phyloP scores from a whole-genome alignment of 2,329 filamentous ascomycete species.

The Paraconiothyrium brasiliense region DNA sequence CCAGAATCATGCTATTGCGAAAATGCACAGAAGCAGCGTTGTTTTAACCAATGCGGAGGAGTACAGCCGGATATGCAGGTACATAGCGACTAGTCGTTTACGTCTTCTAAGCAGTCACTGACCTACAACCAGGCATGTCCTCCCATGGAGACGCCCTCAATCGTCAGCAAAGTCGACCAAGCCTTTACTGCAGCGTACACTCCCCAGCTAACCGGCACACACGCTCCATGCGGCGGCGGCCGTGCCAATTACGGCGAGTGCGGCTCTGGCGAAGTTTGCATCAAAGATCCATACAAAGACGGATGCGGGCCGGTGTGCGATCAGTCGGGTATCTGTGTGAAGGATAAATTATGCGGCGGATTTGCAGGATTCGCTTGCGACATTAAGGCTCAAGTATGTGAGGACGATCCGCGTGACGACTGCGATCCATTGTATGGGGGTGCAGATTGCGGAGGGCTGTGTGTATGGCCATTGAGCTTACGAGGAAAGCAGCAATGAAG shows the following conservation, averaged over 20 bases:
- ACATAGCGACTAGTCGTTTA: background rate
- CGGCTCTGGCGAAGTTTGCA: constrained; percentile 34
- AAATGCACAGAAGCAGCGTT: constrained; percentile 33
- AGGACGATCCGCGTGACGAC: constrained; percentile 55
- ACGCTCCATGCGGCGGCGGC: constrained; percentile 40
- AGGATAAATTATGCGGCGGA: constrained; percentile 52
- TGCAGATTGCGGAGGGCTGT: constrained; percentile 56
- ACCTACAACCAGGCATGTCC: constrained; percentile 21
- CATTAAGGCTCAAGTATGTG: constrained; percentile 45
- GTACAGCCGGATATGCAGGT: constrained; percentile 24
- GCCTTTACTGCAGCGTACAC: constrained; percentile 6
- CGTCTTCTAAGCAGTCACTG: background rate
- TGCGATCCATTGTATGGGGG: constrained; percentile 53
- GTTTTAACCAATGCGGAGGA: constrained; percentile 43
- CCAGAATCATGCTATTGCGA: constrained; percentile 42
- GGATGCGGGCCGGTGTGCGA: constrained; percentile 48
- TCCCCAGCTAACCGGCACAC: constrained; percentile 15
- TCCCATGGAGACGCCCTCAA: constrained; percentile 7
- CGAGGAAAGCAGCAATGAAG: background rate
- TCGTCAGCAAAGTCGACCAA: constrained; percentile 5
- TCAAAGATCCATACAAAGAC: constrained; percentile 40
- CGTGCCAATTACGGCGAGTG: constrained; percentile 26
- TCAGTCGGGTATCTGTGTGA: constrained; percentile 45
- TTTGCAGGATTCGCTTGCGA: constrained; percentile 50
- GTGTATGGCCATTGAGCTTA: constrained; percentile 37